Percentiles rank a stretch among this genome's conserved stretches.
phyloP scores from a whole-genome alignment of 768 basidiomycete species.

The Suillus americanus region DNA sequence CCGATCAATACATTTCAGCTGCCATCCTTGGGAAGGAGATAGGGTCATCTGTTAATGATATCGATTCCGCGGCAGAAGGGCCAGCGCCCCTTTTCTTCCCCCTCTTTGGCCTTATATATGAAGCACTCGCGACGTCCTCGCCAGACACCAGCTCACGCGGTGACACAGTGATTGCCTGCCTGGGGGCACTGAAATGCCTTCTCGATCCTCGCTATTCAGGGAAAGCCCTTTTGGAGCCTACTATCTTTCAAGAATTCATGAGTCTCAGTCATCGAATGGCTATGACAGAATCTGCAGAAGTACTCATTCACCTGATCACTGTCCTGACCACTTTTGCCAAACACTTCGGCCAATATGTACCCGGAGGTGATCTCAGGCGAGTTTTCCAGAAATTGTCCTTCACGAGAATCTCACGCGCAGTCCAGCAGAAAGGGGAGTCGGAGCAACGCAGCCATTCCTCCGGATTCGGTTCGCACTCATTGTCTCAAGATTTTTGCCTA shows the following conservation, averaged over 20 bases:
- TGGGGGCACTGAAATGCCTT: conserved; percentile 79
- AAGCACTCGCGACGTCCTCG: conserved; percentile 71
- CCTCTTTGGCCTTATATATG: conserved; percentile 92
- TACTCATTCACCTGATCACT: conserved; percentile 73
- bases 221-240: conserved; percentile 73
- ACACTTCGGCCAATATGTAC: conserved; percentile 30
- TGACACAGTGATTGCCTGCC: conserved; percentile 54
- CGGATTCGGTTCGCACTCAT: conserved; percentile 47
- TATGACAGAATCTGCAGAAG: conserved; percentile 74
- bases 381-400: conserved; percentile 4
- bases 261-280: conserved; percentile 88
- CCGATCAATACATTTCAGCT: conserved; percentile 65
- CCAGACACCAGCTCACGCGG: conserved; percentile 52
- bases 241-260: conserved; percentile 87
- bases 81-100: conserved; percentile 85
- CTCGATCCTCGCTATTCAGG: conserved; percentile 81
- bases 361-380: conserved; percentile 23
- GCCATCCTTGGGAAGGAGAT: conserved; percentile 74
- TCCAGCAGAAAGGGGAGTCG: conserved; percentile 20
- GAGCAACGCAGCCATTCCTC: conserved; percentile 38
- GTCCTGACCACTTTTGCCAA: conserved; percentile 60
- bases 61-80: conserved; percentile 41
- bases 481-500: conserved; percentile 85
- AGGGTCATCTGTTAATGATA: conserved; percentile 21
- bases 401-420: conserved; percentile 1